Evolutionary conservation across 169 alveolate genomes (phyloP).

Genomic region (Cryptosporidium xiaoi): DNA sequence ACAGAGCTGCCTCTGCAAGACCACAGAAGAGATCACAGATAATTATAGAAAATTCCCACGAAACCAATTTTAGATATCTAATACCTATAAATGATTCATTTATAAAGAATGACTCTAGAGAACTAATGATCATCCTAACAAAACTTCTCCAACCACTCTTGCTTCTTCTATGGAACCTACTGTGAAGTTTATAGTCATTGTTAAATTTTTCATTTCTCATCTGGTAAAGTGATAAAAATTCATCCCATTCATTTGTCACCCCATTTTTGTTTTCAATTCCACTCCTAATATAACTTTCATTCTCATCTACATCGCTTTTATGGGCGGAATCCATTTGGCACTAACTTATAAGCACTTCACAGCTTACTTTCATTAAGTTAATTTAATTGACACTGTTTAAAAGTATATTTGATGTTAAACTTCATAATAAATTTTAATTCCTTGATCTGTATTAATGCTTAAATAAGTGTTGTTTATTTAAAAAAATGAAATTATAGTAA

Average conservation of each 20-base stretch:
- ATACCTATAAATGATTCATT: slow-evolving; percentile 61
- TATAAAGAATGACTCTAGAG: slow-evolving; percentile 20
- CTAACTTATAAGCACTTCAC: slow-evolving; percentile 2
- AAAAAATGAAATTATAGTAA: no score
- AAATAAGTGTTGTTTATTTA: no score
- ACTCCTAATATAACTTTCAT: background rate
- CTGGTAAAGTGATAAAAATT: slow-evolving; percentile 36
- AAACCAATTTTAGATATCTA: slow-evolving; percentile 19
- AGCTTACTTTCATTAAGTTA: background rate
- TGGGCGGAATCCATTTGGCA: slow-evolving; percentile 16
- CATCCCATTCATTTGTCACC: slow-evolving; percentile 52
- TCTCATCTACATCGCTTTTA: background rate
- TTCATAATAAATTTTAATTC: no score
- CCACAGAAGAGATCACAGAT: slow-evolving; percentile 66
- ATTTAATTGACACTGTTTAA: background rate
- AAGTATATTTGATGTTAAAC: no score
- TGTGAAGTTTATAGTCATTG: slow-evolving; percentile 64
- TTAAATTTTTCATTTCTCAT: slow-evolving; percentile 43
- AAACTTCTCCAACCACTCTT: slow-evolving; percentile 57
- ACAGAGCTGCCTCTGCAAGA: slow-evolving; percentile 68
- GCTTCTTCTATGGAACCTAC: slow-evolving; percentile 38
- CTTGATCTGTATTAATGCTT: no score
- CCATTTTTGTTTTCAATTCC: slow-evolving; percentile 5
- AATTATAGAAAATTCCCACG: slow-evolving; percentile 26
- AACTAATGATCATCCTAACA: background rate